A percentile compares a stretch with the other conserved stretches of the same genome.
Evolutionary conservation across 257 asterid genomes (phyloP).

Genomic region (Phtheirospermum japonicum): DNA sequence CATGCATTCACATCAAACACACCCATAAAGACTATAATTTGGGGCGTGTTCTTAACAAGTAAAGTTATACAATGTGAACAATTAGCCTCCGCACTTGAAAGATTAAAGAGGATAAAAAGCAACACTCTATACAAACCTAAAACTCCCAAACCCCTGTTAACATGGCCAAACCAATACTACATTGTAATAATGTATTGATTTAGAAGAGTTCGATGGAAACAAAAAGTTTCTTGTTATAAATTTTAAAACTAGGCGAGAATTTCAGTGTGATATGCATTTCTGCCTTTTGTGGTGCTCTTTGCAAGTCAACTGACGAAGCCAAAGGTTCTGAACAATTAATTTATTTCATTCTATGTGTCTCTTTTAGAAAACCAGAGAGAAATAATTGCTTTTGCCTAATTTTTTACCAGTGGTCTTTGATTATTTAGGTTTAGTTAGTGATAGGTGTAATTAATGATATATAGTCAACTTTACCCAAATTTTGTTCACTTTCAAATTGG

Average conservation of each 20-base stretch:
- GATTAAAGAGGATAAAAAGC: neutral
- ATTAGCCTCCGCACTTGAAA: constrained; percentile 6
- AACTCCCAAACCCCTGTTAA: neutral
- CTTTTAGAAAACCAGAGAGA: no score
- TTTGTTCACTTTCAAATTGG: no score
- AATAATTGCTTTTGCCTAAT: no score
- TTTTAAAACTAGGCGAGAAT: no score
- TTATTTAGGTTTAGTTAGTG: no score
- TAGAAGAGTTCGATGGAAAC: neutral
- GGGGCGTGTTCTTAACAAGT: constrained; percentile 16
- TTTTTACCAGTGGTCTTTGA: no score
- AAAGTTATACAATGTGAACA: neutral
- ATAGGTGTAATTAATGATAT: no score
- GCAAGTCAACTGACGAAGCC: neutral
- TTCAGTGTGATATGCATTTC: neutral
- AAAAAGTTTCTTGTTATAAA: neutral
- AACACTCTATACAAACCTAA: neutral
- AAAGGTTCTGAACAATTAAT: no score
- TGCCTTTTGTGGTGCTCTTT: neutral
- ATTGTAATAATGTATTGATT: neutral
- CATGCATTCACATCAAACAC: constrained; percentile 1
- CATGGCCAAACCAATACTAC: neutral
- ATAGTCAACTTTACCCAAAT: no score
- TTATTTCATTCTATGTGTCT: no score
- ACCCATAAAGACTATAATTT: neutral